Conservation (phyloP, 2,329 filamentous ascomycete species). For the Monosporascus sp. region DNA sequence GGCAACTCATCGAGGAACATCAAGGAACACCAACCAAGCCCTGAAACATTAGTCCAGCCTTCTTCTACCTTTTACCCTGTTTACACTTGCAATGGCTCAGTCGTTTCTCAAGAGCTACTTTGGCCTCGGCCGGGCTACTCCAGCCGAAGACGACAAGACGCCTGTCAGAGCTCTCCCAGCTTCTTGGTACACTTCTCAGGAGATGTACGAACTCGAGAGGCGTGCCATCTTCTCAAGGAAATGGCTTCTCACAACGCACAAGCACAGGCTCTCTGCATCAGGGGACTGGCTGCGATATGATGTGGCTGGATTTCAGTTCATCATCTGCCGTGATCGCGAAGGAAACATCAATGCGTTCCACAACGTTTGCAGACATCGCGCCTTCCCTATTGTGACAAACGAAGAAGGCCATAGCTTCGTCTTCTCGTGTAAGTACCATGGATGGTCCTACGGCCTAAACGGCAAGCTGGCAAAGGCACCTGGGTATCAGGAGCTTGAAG, state of each 20-base stretch:
- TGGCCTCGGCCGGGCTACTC: constrained; percentile 25
- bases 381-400: constrained; percentile 51
- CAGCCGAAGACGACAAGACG: constrained; percentile 1
- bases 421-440: constrained; percentile 56
- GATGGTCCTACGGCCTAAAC: constrained; percentile 55
- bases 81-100: constrained; percentile 17
- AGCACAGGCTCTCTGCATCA: neutral
- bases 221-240: constrained; percentile 52
- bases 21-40: neutral
- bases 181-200: constrained; percentile 47
- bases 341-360: constrained; percentile 54
- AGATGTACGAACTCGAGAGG: constrained; percentile 52
- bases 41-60: neutral
- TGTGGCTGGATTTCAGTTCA: constrained; percentile 50
- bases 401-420: constrained; percentile 46
- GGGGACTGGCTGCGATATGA: constrained; percentile 54
- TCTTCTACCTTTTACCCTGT: constrained; percentile 1
- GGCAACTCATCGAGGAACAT: neutral
- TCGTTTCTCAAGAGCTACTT: constrained; percentile 32
- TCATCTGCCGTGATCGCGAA: constrained; percentile 45
- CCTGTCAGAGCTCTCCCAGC: constrained; percentile 35
- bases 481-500: constrained; percentile 48
- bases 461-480: constrained; percentile 57
- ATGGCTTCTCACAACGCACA: constrained; percentile 52
- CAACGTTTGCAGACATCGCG: constrained; percentile 58